A percentile compares a stretch with the other conserved stretches of the same genome.
phyloP scores from a whole-genome alignment of 2,329 filamentous ascomycete genomes.

The Arthrobotrys iridis region DNA sequence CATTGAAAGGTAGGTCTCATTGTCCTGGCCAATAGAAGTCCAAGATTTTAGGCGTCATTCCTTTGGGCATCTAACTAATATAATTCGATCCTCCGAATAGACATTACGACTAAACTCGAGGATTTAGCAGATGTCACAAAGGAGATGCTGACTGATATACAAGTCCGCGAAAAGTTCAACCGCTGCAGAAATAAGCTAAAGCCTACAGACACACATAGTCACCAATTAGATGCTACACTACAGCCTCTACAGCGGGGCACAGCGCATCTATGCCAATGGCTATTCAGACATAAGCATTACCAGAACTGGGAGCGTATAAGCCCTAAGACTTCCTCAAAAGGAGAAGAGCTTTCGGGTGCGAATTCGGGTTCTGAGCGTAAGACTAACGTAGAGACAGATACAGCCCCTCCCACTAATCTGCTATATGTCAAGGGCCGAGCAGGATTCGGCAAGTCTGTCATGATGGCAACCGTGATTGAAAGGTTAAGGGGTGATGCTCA shows the following conservation, averaged over 20 bases:
- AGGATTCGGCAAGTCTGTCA: constrained; percentile 38
- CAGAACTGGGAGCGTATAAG: neutral
- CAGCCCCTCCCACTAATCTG: neutral
- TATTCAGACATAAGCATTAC: constrained; percentile 32
- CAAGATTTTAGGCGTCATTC: no score
- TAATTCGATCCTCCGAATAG: neutral
- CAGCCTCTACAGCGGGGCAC: constrained; percentile 8
- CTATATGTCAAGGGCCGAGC: constrained; percentile 37
- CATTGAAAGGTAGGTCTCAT: neutral
- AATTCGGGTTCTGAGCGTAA: no score
- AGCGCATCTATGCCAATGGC: constrained; percentile 24
- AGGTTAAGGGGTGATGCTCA: neutral
- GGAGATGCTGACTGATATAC: constrained; percentile 12
- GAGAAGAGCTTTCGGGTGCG: no score
- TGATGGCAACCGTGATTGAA: constrained; percentile 25
- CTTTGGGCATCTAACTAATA: neutral
- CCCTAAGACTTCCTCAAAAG: neutral
- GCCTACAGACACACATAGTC: constrained; percentile 1
- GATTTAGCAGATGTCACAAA: constrained; percentile 2
- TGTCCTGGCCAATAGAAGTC: no score
- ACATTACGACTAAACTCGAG: constrained; percentile 17
- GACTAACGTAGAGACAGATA: no score
- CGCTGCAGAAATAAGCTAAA: neutral
- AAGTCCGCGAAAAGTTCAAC: constrained; percentile 23
- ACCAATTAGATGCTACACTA: constrained; percentile 4